A percentile compares a stretch with the other conserved stretches of the same genome.
Evolutionary conservation across 2,329 filamentous ascomycete species (phyloP).

Genomic region (Botryotinia convoluta): DNA sequence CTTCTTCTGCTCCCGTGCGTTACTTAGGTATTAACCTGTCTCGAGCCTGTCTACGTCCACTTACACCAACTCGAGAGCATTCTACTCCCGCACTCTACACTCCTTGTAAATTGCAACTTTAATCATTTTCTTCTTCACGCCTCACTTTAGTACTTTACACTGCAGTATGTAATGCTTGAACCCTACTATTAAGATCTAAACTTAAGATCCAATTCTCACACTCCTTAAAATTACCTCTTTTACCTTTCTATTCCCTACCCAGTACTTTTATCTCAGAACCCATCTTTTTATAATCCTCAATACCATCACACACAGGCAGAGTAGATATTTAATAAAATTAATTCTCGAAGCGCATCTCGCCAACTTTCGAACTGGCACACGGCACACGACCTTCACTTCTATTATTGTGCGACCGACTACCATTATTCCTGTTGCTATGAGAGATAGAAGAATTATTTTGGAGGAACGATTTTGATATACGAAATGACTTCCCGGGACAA

Average conservation of each 20-base stretch:
- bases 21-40: too few relatives aligned
- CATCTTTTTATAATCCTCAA: not conserved
- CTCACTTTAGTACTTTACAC: not conserved
- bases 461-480: not conserved
- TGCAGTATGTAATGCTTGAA: constrained; percentile 17
- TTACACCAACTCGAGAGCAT: not conserved
- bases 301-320: too few relatives aligned
- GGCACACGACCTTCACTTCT: not conserved
- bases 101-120: not conserved
- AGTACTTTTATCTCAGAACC: not conserved
- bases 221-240: constrained; percentile 6
- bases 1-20: not conserved
- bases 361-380: constrained; percentile 1
- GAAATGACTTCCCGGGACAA: constrained; percentile 32
- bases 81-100: not conserved
- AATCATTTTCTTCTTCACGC: not conserved
- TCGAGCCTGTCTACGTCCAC: not conserved
- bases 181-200: constrained; percentile 13
- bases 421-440: not conserved
- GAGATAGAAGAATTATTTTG: not conserved
- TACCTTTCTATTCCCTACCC: not conserved
- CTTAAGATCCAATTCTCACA: constrained; percentile 8
- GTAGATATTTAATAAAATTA: not conserved
- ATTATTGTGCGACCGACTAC: not conserved
- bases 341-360: not conserved